Percentiles rank a stretch among this genome's conserved stretches.
phyloP scores from a whole-genome alignment of 2,329 filamentous ascomycete species.

The Chrysoporthe cubensis region DNA sequence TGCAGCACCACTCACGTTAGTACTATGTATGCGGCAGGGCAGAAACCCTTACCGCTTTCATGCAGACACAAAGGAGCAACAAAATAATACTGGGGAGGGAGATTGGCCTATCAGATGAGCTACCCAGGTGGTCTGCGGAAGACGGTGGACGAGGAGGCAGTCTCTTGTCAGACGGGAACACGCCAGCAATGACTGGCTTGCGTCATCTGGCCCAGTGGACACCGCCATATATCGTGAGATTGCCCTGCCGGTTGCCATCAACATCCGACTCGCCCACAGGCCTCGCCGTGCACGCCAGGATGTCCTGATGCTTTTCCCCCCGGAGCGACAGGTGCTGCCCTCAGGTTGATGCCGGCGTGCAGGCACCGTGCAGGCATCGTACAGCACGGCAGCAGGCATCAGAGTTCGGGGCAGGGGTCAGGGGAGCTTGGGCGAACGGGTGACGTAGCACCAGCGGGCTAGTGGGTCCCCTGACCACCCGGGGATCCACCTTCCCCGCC shows the following conservation, averaged over 20 bases:
- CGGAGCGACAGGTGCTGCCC: not conserved
- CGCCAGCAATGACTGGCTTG: constrained; percentile 17
- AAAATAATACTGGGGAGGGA: not conserved
- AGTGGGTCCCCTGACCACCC: not conserved
- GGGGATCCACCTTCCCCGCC: constrained; percentile 8
- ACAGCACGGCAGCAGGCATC: not conserved
- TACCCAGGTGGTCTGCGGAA: not conserved
- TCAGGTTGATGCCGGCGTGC: not conserved
- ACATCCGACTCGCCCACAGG: not conserved
- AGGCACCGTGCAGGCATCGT: not conserved
- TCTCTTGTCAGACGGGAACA: constrained; percentile 1
- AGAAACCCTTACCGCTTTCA: not conserved
- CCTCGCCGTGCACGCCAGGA: not conserved
- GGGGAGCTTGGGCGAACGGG: constrained; percentile 1
- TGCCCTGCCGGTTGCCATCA: not conserved
- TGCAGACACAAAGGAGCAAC: not conserved
- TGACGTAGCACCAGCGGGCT: constrained; percentile 11
- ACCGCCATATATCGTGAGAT: not conserved
- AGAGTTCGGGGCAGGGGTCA: not conserved
- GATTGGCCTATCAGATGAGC: not conserved
- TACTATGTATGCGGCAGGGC: not conserved
- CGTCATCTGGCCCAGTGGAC: constrained; percentile 9
- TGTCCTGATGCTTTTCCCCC: not conserved
- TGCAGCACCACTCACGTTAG: not conserved
- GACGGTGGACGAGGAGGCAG: not conserved